These are phyloP conservation scores for Stephanodiscus triporus DNA, from an alignment of 108 stramenopile species.

Conservation along the genomic window DNA sequence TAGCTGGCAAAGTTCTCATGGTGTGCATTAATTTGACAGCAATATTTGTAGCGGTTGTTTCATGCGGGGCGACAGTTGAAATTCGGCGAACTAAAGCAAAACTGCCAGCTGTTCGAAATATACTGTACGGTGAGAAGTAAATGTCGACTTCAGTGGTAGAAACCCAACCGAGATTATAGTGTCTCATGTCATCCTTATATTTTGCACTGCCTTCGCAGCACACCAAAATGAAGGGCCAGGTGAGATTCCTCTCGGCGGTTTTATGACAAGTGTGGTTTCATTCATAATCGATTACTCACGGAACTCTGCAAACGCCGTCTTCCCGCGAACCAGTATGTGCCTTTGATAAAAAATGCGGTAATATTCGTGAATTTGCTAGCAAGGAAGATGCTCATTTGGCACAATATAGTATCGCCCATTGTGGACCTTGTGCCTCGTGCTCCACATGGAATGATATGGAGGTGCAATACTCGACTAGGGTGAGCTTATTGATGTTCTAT, in stretches of 20 bases:
- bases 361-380: constrained; percentile 7
- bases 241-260: too few species aligned
- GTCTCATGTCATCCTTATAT: background rate
- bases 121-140: background rate
- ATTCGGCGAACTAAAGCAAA: constrained; percentile 10
- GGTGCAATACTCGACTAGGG: constrained; percentile 20
- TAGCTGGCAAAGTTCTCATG: background rate
- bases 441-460: constrained; percentile 25
- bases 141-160: background rate
- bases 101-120: background rate
- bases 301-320: too few species aligned
- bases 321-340: constrained; percentile 23
- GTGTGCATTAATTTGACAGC: constrained; percentile 7
- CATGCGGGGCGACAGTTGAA: constrained; percentile 7
- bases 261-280: too few species aligned
- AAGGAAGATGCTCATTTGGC: constrained; percentile 7
- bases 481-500: background rate
- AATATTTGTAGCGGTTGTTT: constrained; percentile 4
- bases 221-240: background rate
- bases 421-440: constrained; percentile 13
- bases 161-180: background rate
- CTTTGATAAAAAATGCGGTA: constrained; percentile 10
- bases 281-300: too few species aligned
- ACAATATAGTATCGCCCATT: constrained; percentile 7
- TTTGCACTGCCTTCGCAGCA: background rate